A percentile compares a stretch with the other conserved stretches of the same genome.
Conservation (phyloP, 2,329 filamentous ascomycete species). For the Hypoxylon sp. region DNA sequence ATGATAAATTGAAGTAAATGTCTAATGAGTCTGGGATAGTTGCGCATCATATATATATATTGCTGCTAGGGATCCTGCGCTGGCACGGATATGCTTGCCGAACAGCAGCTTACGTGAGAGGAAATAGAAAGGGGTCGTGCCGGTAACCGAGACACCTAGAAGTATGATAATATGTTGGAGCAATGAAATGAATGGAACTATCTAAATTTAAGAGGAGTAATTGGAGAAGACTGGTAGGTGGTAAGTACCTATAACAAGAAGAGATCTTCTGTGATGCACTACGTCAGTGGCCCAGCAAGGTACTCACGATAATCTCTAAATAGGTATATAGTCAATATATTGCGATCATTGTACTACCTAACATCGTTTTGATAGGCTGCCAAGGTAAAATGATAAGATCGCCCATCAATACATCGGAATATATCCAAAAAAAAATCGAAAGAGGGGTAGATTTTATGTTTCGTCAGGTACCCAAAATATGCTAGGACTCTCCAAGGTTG, state of each 20-base stretch:
- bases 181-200: not conserved
- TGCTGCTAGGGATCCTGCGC: not conserved
- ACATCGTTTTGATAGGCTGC: not conserved
- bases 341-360: not conserved
- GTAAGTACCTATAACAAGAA: slow-evolving; percentile 2
- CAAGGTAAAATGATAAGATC: not conserved
- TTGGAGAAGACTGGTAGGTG: too few relatives aligned
- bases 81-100: not conserved
- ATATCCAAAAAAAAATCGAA: not conserved
- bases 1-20: not conserved
- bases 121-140: not conserved
- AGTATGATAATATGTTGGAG: not conserved
- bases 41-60: not conserved
- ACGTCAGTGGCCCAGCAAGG: slow-evolving; percentile 38
- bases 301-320: slow-evolving; percentile 8
- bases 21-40: not conserved
- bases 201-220: not conserved
- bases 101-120: not conserved
- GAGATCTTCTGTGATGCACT: not conserved
- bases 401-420: not conserved
- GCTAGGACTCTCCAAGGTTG: not conserved
- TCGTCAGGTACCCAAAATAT: not conserved
- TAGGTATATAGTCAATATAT: not conserved
- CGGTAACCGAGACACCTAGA: too few relatives aligned
- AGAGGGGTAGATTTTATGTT: not conserved